These are phyloP conservation scores for Candida pseudofarinosa DNA, from an alignment of 805 yeast genomes.

Conservation along the genomic window DNA sequence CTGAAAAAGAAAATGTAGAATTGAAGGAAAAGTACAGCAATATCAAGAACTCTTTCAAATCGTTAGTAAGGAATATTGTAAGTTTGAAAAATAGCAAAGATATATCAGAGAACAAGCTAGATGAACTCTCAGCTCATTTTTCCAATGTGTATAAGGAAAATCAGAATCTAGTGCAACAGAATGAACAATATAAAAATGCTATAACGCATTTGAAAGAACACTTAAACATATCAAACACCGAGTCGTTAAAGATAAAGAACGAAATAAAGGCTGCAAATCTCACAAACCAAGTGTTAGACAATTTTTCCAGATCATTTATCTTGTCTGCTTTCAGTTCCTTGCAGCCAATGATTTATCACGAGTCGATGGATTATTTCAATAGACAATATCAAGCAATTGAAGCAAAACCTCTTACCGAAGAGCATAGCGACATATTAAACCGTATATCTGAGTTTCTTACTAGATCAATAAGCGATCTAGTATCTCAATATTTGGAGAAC, in stretches of 20 bases:
- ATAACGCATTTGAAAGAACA: conserved; percentile 3
- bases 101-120: background rate
- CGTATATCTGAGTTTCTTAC: conserved; percentile 6
- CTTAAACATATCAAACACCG: conserved; percentile 1
- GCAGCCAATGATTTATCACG: conserved; percentile 14
- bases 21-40: background rate
- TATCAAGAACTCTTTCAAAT: background rate
- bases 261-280: conserved; percentile 32
- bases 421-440: background rate
- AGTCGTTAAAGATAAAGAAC: conserved; percentile 34
- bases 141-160: conserved; percentile 1
- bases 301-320: conserved; percentile 3
- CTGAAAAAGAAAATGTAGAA: no score
- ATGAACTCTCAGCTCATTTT: background rate
- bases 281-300: conserved; percentile 19
- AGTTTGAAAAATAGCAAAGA: background rate
- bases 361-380: conserved; percentile 9
- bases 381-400: conserved; percentile 3
- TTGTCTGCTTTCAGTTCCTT: conserved; percentile 5
- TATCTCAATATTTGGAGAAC: conserved; percentile 10
- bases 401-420: conserved; percentile 1
- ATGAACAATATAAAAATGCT: conserved; percentile 1
- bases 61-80: background rate
- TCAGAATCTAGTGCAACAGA: conserved; percentile 1
- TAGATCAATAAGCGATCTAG: conserved; percentile 14